Conservation (phyloP, 2,329 filamentous ascomycete species). For the Elsinoe batatas region DNA sequence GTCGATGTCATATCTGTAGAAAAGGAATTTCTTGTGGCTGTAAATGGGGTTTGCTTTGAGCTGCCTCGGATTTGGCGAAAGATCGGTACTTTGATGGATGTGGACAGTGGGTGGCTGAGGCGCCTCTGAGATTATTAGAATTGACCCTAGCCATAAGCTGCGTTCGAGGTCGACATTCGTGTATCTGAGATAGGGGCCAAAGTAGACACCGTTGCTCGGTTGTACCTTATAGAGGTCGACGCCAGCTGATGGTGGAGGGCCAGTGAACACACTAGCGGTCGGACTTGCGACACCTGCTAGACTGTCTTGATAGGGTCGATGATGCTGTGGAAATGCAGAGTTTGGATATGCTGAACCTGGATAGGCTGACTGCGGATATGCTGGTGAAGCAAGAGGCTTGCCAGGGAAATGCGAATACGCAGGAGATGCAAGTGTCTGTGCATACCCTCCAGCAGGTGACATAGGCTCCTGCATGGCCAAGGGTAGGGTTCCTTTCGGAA, state of each 20-base stretch:
- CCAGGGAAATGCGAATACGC: slow-evolving; percentile 43
- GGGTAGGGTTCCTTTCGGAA: slow-evolving; percentile 89
- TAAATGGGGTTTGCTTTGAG: slow-evolving; percentile 72
- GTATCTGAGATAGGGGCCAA: slow-evolving; percentile 90
- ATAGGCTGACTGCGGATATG: slow-evolving; percentile 47
- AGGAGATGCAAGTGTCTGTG: slow-evolving; percentile 37
- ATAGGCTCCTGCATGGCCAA: slow-evolving; percentile 76
- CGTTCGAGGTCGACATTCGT: slow-evolving; percentile 94
- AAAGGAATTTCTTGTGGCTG: slow-evolving; percentile 86
- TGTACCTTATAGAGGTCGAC: slow-evolving; percentile 90
- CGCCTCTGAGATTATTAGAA: slow-evolving; percentile 82
- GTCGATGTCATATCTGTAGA: slow-evolving; percentile 90
- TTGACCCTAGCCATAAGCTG: slow-evolving; percentile 85
- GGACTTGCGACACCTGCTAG: slow-evolving; percentile 65
- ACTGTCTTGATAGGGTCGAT: slow-evolving; percentile 59
- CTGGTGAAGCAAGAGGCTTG: slow-evolving; percentile 65
- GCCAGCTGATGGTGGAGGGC: slow-evolving; percentile 77
- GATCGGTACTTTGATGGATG: slow-evolving; percentile 77
- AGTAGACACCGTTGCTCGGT: slow-evolving; percentile 94
- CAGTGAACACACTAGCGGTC: slow-evolving; percentile 71
- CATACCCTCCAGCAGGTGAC: slow-evolving; percentile 59
- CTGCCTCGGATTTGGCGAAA: slow-evolving; percentile 83
- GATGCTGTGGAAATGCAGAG: slow-evolving; percentile 52
- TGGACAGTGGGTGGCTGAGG: slow-evolving; percentile 93
- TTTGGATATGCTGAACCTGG: slow-evolving; percentile 49